Evolutionary conservation across 305 asterid species (phyloP).

Genomic region (Fraxinus platypoda): DNA sequence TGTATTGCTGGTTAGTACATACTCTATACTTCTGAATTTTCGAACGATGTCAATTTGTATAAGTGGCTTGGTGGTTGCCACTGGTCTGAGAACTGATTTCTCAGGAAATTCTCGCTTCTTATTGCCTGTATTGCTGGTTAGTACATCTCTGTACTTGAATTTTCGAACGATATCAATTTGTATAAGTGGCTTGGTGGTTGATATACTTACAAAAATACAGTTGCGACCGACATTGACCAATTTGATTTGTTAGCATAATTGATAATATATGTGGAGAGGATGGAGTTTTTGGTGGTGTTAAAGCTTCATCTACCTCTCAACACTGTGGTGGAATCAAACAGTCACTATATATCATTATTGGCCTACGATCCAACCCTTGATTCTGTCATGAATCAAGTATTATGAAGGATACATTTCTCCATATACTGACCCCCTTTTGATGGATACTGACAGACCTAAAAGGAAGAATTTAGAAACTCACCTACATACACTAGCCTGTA

Average conservation of each 20-base stretch:
- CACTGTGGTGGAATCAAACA: neutral
- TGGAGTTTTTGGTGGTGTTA: neutral
- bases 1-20: slow-evolving; percentile 69
- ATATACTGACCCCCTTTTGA: neutral
- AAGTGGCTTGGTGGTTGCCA: slow-evolving; percentile 42
- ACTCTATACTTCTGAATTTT: slow-evolving; percentile 2
- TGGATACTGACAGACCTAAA: slow-evolving; percentile 3
- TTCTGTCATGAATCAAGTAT: neutral
- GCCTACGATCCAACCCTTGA: neutral
- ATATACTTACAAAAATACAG: slow-evolving; percentile 2
- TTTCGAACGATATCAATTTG: neutral
- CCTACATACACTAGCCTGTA: neutral
- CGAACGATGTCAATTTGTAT: neutral
- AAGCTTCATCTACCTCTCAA: neutral
- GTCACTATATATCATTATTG: neutral
- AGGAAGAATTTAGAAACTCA: neutral
- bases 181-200: slow-evolving; percentile 7
- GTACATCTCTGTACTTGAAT: slow-evolving; percentile 22
- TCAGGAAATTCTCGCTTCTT: slow-evolving; percentile 80
- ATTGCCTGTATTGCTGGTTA: slow-evolving; percentile 85
- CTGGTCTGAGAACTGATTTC: slow-evolving; percentile 88
- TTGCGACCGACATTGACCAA: neutral
- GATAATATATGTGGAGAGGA: neutral
- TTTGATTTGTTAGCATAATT: neutral
- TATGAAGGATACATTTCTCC: neutral